Evolutionary conservation across 2,329 filamentous ascomycete species (phyloP), one percentile per base, ranked within the genome.

Genomic region (Cladosporium sp.): DNA sequence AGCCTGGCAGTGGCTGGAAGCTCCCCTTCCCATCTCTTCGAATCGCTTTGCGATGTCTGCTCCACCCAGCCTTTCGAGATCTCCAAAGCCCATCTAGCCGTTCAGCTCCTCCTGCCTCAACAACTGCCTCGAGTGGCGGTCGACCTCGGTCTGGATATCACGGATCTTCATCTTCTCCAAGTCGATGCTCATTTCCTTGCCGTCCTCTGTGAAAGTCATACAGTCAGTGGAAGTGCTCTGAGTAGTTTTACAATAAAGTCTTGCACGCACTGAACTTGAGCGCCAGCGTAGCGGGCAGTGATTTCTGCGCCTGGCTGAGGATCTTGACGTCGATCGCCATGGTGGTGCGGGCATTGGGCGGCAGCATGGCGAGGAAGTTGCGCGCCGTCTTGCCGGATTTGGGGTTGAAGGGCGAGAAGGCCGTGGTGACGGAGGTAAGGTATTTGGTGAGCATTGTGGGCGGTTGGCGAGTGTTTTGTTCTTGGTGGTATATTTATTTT

Each of bases 331-430:
- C 88, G 75, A 98, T 90, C 74, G 88, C 87, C 84, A 97, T 92
- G 64, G 83, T 85, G 65, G 84, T 81, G 64, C 93, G 88, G 67
- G 93, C 93, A 74, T 90, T 88, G 51, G 93, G 87, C 11, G 94
- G 92, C 36, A 99, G 87, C 70, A 91, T 85, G 36, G 92, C 90
- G 71, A 98, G 91, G 80, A 98, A 95, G 61, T 96, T 85, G 52
- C 95, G 90, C 47, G 92, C 93, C 28, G 93, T 90, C 76, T 92
- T 93, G 69, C 77, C 77, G 59, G 92, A 89, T 77, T 86, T 85
- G 28, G 86, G 81, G 32, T 88, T 90, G 86, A 98, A 98, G 47
- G 95, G 94, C 81, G 96, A 97, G 88, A 98, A 97, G 78, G 88
- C 88, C 71, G 92, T 90, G 74, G 86, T 88, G 74, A 98, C 88